A percentile compares a stretch with the other conserved stretches of the same genome.
Conservation (phyloP, 495 filamentous ascomycete species). For the Aspergillus nanangensis region DNA sequence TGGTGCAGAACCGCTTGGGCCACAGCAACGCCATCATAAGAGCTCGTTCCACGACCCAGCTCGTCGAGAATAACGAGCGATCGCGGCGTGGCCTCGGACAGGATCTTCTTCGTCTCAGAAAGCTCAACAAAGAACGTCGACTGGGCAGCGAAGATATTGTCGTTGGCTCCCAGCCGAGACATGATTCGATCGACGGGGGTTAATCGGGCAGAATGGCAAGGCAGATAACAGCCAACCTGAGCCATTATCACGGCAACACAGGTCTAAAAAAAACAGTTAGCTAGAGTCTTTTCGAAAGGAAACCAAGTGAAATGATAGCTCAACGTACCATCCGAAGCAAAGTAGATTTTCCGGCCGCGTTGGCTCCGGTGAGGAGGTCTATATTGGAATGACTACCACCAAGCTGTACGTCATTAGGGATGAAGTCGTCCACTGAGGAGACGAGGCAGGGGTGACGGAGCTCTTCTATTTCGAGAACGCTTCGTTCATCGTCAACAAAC, state of each 20-base stretch:
- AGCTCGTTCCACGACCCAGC: slow-evolving; percentile 88
- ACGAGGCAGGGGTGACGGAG: slow-evolving; percentile 94
- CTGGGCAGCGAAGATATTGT: slow-evolving; percentile 98
- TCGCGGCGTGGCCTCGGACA: slow-evolving; percentile 89
- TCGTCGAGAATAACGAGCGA: slow-evolving; percentile 98
- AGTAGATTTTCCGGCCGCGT: slow-evolving; percentile 98
- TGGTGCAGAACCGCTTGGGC: slow-evolving; percentile 96
- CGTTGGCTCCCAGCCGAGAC: slow-evolving; percentile 96
- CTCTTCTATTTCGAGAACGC: slow-evolving; percentile 84
- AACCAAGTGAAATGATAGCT: neutral
- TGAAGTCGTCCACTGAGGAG: slow-evolving; percentile 86
- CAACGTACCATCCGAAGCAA: slow-evolving; percentile 83
- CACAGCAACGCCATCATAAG: slow-evolving; percentile 94
- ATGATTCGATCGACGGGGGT: slow-evolving; percentile 97
- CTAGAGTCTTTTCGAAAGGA: neutral
- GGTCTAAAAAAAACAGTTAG: slow-evolving; percentile 46
- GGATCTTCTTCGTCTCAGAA: slow-evolving; percentile 96
- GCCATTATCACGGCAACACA: slow-evolving; percentile 97
- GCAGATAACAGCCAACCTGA: slow-evolving; percentile 95
- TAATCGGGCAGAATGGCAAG: slow-evolving; percentile 74
- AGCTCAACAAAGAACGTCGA: slow-evolving; percentile 98
- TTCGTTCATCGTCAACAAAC: slow-evolving; percentile 81
- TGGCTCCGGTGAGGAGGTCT: slow-evolving; percentile 90
- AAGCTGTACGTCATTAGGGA: slow-evolving; percentile 89
- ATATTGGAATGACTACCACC: slow-evolving; percentile 80